Percentiles rank a stretch among this genome's conserved stretches.
phyloP scores from a whole-genome alignment of 441 rosid genomes.

The Croton setiger region DNA sequence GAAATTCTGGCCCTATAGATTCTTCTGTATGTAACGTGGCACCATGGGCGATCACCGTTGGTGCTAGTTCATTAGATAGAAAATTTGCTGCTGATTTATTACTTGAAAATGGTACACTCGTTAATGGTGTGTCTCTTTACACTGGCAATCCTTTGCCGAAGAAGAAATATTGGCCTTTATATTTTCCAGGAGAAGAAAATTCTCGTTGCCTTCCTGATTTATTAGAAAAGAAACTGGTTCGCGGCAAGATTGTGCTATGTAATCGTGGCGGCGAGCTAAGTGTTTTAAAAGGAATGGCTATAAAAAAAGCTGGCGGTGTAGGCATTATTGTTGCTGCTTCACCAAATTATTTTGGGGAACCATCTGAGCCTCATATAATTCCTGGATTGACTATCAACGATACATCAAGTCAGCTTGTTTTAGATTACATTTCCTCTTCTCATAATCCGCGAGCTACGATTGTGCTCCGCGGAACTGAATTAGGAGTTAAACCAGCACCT shows the following conservation, averaged over 20 bases:
- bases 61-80: conserved; percentile 34
- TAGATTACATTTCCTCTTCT: conserved; percentile 18
- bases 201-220: background rate
- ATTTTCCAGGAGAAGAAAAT: conserved; percentile 15
- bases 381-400: conserved; percentile 23
- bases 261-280: conserved; percentile 15
- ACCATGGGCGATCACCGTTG: conserved; percentile 42
- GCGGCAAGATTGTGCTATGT: conserved; percentile 36
- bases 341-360: background rate
- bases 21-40: conserved; percentile 28
- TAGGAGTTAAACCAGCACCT: conserved; percentile 30
- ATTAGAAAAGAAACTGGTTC: conserved; percentile 8
- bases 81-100: conserved; percentile 28
- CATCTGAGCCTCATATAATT: conserved; percentile 10
- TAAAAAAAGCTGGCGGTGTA: conserved; percentile 23
- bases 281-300: conserved; percentile 11
- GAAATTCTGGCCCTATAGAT: conserved; percentile 20
- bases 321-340: conserved; percentile 23
- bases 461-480: conserved; percentile 1
- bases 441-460: conserved; percentile 27
- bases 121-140: conserved; percentile 28
- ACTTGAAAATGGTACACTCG: conserved; percentile 19
- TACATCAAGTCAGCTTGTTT: conserved; percentile 15
- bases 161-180: conserved; percentile 7
- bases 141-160: conserved; percentile 9